phyloP scores from a whole-genome alignment of 2,329 filamentous ascomycete species.

The Aspergillus sp. region DNA sequence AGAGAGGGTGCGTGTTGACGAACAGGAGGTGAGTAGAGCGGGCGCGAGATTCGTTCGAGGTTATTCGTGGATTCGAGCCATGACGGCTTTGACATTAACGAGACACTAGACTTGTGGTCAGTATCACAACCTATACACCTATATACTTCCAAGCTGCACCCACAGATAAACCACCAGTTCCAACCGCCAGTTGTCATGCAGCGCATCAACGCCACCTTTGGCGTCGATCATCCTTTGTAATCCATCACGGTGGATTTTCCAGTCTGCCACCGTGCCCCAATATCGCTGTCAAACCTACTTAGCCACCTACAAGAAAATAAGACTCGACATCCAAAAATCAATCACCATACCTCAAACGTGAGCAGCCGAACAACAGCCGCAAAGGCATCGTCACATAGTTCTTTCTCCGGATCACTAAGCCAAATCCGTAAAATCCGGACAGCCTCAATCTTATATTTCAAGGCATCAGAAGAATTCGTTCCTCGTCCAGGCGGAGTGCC shows the following conservation, averaged over 20 bases:
- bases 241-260: conserved; percentile 28
- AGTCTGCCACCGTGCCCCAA: conserved; percentile 28
- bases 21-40: not conserved
- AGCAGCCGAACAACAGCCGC: conserved; percentile 27
- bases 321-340: not conserved
- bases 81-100: conserved; percentile 22
- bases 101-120: conserved; percentile 12
- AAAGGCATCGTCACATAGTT: conserved; percentile 30
- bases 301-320: not conserved
- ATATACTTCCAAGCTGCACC: no score
- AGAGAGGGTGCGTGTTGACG: conserved; percentile 2
- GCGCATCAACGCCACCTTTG: conserved; percentile 22
- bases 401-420: conserved; percentile 25
- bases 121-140: conserved; percentile 4
- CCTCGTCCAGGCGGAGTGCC: conserved; percentile 19
- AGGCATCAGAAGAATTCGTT: conserved; percentile 14
- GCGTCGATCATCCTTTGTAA: conserved; percentile 29
- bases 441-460: conserved; percentile 31
- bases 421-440: conserved; percentile 30
- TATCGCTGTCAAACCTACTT: conserved; percentile 16
- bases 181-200: conserved; percentile 26
- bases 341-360: conserved; percentile 26
- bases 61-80: conserved; percentile 24
- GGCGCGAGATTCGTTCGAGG: conserved; percentile 10
- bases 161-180: conserved; percentile 25